These are phyloP conservation scores for Rhodofomes roseus DNA, from an alignment of 1,284 basidiomycete species.

Conservation along the genomic window DNA sequence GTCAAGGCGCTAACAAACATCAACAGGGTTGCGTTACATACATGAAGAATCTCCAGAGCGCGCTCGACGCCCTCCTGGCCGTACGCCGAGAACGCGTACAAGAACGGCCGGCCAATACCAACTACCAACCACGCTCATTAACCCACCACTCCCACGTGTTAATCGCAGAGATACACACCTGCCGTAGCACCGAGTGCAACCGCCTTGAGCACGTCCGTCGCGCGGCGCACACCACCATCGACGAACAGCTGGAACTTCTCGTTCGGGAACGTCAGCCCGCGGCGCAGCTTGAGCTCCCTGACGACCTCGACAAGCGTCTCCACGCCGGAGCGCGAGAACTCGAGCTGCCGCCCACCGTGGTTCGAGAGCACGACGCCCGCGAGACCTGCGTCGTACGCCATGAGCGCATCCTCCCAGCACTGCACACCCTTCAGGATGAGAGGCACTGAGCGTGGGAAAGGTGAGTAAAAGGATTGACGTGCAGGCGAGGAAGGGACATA, in stretches of 20 bases:
- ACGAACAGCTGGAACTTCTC: slow-evolving; percentile 85
- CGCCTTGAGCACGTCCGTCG: slow-evolving; percentile 92
- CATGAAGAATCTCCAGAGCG: slow-evolving; percentile 72
- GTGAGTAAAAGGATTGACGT: neutral
- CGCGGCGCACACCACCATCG: slow-evolving; percentile 89
- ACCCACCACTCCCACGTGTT: too few relatives aligned
- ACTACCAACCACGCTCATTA: slow-evolving; percentile 29
- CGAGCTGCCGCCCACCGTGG: slow-evolving; percentile 88
- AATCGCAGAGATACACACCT: neutral
- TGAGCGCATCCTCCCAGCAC: slow-evolving; percentile 65
- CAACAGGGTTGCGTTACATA: slow-evolving; percentile 29
- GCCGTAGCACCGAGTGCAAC: slow-evolving; percentile 87
- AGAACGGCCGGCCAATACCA: slow-evolving; percentile 76
- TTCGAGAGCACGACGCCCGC: slow-evolving; percentile 87
- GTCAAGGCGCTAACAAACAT: slow-evolving; percentile 5
- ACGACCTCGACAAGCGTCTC: slow-evolving; percentile 90
- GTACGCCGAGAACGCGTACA: slow-evolving; percentile 87
- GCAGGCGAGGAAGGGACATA: slow-evolving; percentile 26
- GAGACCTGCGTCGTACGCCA: slow-evolving; percentile 80
- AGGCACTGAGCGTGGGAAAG: slow-evolving; percentile 65
- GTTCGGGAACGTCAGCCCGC: slow-evolving; percentile 58
- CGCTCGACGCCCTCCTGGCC: slow-evolving; percentile 78
- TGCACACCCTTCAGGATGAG: slow-evolving; percentile 90
- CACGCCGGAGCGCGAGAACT: slow-evolving; percentile 85
- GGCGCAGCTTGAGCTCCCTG: slow-evolving; percentile 52